Percentiles rank a stretch among this genome's conserved stretches.
Evolutionary conservation across 208 protist genomes (phyloP).

Genomic region (Spongospora subterranea): DNA sequence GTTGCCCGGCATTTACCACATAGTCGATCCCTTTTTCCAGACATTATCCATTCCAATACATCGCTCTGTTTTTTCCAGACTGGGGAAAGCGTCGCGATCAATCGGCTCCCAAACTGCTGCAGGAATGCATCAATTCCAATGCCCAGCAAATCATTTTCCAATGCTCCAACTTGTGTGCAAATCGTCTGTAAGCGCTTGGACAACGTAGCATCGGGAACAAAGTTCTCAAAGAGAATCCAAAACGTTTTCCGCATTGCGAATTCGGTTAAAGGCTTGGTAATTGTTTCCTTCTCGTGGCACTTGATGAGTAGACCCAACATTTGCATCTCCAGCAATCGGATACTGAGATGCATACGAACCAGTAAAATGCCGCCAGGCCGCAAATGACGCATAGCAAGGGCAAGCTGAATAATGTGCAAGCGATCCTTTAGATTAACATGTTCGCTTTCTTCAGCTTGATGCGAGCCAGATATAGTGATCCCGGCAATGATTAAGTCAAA

Average conservation of each 20-base stretch:
- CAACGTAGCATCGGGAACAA: not conserved
- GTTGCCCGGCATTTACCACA: slow-evolving; percentile 43
- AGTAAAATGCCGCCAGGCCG: slow-evolving; percentile 19
- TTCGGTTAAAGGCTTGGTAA: slow-evolving; percentile 49
- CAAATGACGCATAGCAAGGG: not conserved
- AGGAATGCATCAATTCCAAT: not conserved
- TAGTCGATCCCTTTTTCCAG: not conserved
- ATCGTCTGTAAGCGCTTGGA: not conserved
- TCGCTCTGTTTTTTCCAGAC: not conserved
- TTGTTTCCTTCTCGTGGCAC: not conserved
- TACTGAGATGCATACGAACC: slow-evolving; percentile 8
- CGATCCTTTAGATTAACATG: slow-evolving; percentile 25
- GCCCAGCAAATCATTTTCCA: not conserved
- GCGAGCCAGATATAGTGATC: not conserved
- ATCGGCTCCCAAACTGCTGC: not conserved
- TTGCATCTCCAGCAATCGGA: slow-evolving; percentile 1
- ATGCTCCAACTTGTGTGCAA: not conserved
- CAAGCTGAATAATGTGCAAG: slow-evolving; percentile 7
- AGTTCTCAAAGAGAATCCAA: slow-evolving; percentile 47
- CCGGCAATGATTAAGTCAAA: slow-evolving; percentile 13
- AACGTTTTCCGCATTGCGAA: slow-evolving; percentile 59
- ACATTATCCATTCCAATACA: slow-evolving; percentile 32
- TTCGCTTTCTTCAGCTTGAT: slow-evolving; percentile 29
- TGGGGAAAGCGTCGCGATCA: not conserved
- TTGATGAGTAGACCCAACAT: slow-evolving; percentile 22